phyloP scores from a whole-genome alignment of 176 grass and related monocot species.

The Pontederia paniculata region DNA sequence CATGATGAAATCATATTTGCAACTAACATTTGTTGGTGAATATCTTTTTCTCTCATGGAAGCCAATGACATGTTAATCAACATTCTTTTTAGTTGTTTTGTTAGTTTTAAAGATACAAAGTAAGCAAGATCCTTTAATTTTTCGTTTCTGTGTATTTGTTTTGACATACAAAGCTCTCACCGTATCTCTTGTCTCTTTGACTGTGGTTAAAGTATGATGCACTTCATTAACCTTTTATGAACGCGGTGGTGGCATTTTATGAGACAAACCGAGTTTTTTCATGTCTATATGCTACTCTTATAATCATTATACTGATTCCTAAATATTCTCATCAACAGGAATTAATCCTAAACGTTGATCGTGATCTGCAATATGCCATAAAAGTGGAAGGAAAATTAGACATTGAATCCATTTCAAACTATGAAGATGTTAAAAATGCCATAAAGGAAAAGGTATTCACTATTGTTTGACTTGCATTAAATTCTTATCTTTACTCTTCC shows the following conservation, averaged over 20 bases:
- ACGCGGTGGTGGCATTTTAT: too few relatives aligned
- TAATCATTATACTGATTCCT: background rate
- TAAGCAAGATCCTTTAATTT: too few relatives aligned
- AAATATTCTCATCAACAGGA: slow-evolving; percentile 40
- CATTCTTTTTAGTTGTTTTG: slow-evolving; percentile 5
- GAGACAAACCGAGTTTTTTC: background rate
- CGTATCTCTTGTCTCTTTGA: too few relatives aligned
- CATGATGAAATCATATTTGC: too few relatives aligned
- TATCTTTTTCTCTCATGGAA: too few relatives aligned
- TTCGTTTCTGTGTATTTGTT: too few relatives aligned
- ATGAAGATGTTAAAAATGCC: slow-evolving; percentile 93
- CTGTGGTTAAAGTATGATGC: too few relatives aligned
- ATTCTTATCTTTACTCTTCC: background rate
- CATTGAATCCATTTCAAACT: slow-evolving; percentile 71
- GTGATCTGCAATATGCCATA: slow-evolving; percentile 93
- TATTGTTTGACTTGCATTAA: background rate
- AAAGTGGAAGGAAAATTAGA: slow-evolving; percentile 86
- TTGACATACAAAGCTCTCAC: too few relatives aligned
- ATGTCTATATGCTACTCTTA: background rate
- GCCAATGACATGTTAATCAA: too few relatives aligned
- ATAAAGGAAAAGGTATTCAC: slow-evolving; percentile 63
- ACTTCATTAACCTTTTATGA: too few relatives aligned
- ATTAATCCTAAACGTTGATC: slow-evolving; percentile 89
- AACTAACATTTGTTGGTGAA: too few relatives aligned
- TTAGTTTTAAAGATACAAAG: too few relatives aligned